Base-by-base conservation (phyloP, 371 early-diverging fungal genomes). In the Zychaea mexicana region DNA sequence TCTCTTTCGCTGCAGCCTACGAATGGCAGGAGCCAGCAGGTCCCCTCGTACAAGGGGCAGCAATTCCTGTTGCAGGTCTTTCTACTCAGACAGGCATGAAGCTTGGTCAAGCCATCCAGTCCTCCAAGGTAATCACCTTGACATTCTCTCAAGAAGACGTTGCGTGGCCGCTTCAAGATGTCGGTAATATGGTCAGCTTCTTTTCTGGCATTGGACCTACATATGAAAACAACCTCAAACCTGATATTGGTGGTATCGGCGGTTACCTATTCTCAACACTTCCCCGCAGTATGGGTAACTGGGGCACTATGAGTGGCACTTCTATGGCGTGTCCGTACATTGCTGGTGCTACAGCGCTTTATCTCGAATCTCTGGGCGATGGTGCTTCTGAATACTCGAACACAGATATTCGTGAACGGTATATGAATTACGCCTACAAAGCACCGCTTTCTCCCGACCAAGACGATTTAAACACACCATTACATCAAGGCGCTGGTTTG, bases 401-500 rank as follows among this genome's bases (percentile, higher is more conserved):
- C n/a, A 17, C 45, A 45, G 45, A 45, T 93, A 65, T 72, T 52
- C 57, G 32, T 31, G 72, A 71, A 53, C 58, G 66, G 30, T 70
- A 77, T 62, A 72, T 77, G 64, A 88, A 83, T 74, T 73, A 74
- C 28, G 85, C 78, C 53, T 52, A 33, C 49, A 4, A 69, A 79
- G 63, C 46, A 27, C 57, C 27, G 33, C 33, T 59, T 45, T 47
- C 36, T 2, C 71, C 79, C 62, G 65, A 39, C 47, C 52, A 42
- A 2, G 21, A 30, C 3, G 58, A 45, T 21, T 66, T 69, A 54
- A 58, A 76, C 22, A 65, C 79, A 54, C 70, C 75, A 57, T 69
- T 70, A 45, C 61, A 69, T 24, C 88, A 90, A 69, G 94, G 94
- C 22, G 81, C 89, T 56, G 94, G 94, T 54, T 71, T 93, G 21